Base-by-base conservation (phyloP, 2,329 filamentous ascomycete species). In the Bipolaris victoriae region DNA sequence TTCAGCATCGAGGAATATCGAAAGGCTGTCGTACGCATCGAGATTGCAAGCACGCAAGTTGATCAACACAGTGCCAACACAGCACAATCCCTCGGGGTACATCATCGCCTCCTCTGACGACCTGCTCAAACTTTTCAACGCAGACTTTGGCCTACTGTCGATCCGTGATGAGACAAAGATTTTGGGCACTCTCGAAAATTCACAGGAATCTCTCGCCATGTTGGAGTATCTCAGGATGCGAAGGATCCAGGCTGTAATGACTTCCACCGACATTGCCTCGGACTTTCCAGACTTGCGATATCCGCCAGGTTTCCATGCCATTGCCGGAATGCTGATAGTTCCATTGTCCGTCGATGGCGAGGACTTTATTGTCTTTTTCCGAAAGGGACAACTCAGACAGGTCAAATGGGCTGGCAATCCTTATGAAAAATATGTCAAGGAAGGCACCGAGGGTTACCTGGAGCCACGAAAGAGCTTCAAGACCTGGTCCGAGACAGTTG, bases 361-460 rank as follows among this genome's bases (percentile, higher is more conserved):
- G 29, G 92, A 97, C 66, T 97, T 97, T 67, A 96, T 97, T 41
- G 90, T 92, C 0, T 96, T 97, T 71, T 96, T 96, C 78, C 86
- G 92, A n/a, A 88, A 84, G 64, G 88, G 88, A 0, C 90, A 93
- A 67, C 73, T 86, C 26, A 89, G 84, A 69, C 88, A 91, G 76
- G 91, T 90, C 18, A 93, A 89, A 74, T 96, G 89, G 92, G 92
- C 90, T 2, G 92, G 88, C 2, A 97, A 92, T 67, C 91, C 91
- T 0, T 93, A 95, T 67, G 89, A 95, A 58, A 95, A 94, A 71
- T 83, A 84, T 16, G 75, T 92, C 57, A 87, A 88, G 65, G 84
- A 90, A 69, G 90, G 90, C 1, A 93, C 90, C 0, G 83, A 86
- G 33, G 86, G 85, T 0, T 92, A 89, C 63, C 79, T 96, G 0